phyloP scores from a whole-genome alignment of 164 flowering plant species.

The Vitis vinifera region ASM3070453v1 NC_081813.1:20434501-20435000 shows the following conservation, averaged over 20 bases:
- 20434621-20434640: constrained; percentile 39
- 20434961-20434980: neutral
- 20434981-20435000: too few species aligned
- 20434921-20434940: constrained; percentile 64
- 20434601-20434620: too few species aligned
- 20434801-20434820: constrained; percentile 66
- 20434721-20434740: neutral
- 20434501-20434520: too few species aligned
- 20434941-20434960: neutral
- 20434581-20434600: too few species aligned
- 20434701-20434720: neutral
- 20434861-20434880: constrained; percentile 90
- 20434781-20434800: constrained; percentile 27
- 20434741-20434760: neutral
- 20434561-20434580: too few species aligned
- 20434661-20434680: constrained; percentile 52
- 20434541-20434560: too few species aligned
- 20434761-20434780: constrained; percentile 1
- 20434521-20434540: too few species aligned
- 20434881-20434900: constrained; percentile 93
- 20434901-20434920: constrained; percentile 94
- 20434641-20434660: constrained; percentile 27
- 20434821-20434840: constrained; percentile 74
- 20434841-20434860: constrained; percentile 90
- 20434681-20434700: constrained; percentile 77